A percentile compares a stretch with the other conserved stretches of the same genome.
Evolutionary conservation across 140 eudicot species (phyloP).

Genomic region (Anethum foeniculum): DNA sequence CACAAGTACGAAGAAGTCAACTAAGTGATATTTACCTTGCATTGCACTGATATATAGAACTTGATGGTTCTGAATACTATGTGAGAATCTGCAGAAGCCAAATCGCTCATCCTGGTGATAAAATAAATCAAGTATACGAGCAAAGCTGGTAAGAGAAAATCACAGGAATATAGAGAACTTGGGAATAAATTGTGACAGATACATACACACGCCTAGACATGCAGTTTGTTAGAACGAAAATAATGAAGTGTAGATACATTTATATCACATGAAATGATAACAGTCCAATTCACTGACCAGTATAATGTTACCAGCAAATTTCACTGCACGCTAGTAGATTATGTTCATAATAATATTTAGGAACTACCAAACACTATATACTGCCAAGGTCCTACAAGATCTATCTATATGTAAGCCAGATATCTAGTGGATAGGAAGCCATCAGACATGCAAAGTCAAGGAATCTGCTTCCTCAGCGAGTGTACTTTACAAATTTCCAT

Average conservation of each 20-base stretch:
- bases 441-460: neutral
- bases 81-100: conserved; percentile 71
- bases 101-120: conserved; percentile 59
- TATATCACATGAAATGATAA: neutral
- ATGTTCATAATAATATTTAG: neutral
- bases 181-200: neutral
- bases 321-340: neutral
- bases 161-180: neutral
- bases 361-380: neutral
- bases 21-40: conserved; percentile 36
- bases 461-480: neutral
- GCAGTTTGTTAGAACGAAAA: neutral
- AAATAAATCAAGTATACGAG: neutral
- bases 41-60: conserved; percentile 54
- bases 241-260: neutral
- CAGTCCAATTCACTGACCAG: neutral
- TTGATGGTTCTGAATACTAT: conserved; percentile 35
- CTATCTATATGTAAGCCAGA: neutral
- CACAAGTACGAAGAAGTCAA: neutral
- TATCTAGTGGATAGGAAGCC: neutral
- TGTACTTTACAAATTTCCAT: neutral
- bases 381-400: neutral
- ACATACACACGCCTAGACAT: neutral
- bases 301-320: neutral
- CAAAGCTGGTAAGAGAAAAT: neutral